Base-by-base conservation (phyloP, 257 asterid genomes). In the Solanum sparsipilum region DNA sequence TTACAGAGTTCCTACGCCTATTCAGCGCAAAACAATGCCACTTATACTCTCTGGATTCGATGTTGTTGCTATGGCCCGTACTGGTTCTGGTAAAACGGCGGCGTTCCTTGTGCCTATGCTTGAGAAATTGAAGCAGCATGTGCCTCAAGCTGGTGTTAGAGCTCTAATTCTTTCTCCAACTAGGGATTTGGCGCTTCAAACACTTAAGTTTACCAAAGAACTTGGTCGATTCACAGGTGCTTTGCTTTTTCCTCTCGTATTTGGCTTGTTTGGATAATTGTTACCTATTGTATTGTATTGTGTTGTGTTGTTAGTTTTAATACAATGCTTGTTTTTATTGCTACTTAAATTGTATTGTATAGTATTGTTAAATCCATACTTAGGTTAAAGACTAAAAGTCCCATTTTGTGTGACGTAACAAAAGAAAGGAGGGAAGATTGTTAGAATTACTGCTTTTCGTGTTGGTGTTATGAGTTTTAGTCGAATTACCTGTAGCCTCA, bases 61-160 rank as follows among this genome's bases (percentile, higher is more conserved):
- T 87, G 95, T 97, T 27, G 99, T 97, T 5, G 99, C 99, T 83
- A 97, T 97, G 99, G 99, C 99, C 11, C 95, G 99, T 10, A 96
- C 99, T 1, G 99, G 99, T 6, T 97, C 99, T 13, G 99, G 98
- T 0, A 96, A 97, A 87, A 97, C 99, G 58, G 98, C 99, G 7
- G 99, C 99, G 1, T 97, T 96, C 84, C 91, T 97, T 72, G 87
- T 97, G 71, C 99, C 99, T 7, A 97, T 97, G 99, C 96, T 96
- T 27, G 96, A 96, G 93, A 96, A 93, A 90, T 96, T 97, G 89
- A 94, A 92, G 88, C 96, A 95, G 13, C 98, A 96, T 85, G 95
- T 95, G 67, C 98, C 98, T 39, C 98, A 97, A 90, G 94, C 96
- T 34, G 98, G 99, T 5, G 96, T 95, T 87, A 93, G 98, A 86